Evolutionary conservation across 495 filamentous ascomycete genomes (phyloP).

Genomic region (Sordaria brevicollis): DNA sequence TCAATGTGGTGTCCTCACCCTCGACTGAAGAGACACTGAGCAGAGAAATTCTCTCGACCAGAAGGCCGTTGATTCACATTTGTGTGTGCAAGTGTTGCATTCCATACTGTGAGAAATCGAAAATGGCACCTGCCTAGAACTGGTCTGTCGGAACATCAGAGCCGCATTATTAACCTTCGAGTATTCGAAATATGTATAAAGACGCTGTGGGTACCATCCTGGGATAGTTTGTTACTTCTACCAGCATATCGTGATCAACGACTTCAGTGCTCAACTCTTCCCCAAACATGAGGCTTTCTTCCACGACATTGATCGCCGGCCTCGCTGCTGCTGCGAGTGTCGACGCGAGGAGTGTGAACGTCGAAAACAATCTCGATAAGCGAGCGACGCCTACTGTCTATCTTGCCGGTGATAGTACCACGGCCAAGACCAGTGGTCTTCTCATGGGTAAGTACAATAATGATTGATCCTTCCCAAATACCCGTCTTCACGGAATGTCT

Average conservation of each 20-base stretch:
- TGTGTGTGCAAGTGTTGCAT: background rate
- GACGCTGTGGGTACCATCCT: background rate
- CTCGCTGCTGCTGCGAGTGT: background rate
- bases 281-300: background rate
- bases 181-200: background rate
- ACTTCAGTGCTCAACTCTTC: background rate
- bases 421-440: constrained; percentile 27
- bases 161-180: background rate
- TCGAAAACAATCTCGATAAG: background rate
- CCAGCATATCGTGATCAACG: background rate
- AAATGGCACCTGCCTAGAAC: background rate
- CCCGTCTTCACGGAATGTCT: too few species aligned
- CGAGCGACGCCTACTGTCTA: constrained; percentile 32
- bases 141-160: background rate
- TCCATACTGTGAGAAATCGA: background rate
- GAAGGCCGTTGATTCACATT: background rate
- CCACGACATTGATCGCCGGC: background rate
- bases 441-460: constrained; percentile 10
- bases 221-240: background rate
- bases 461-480: background rate
- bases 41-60: background rate
- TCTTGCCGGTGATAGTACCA: constrained; percentile 48
- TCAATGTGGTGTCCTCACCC: background rate
- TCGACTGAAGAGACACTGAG: background rate
- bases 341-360: background rate